A percentile compares a stretch with the other conserved stretches of the same genome.
phyloP scores from a whole-genome alignment of 2,329 filamentous ascomycete species.

The Nemania diffusa region DNA sequence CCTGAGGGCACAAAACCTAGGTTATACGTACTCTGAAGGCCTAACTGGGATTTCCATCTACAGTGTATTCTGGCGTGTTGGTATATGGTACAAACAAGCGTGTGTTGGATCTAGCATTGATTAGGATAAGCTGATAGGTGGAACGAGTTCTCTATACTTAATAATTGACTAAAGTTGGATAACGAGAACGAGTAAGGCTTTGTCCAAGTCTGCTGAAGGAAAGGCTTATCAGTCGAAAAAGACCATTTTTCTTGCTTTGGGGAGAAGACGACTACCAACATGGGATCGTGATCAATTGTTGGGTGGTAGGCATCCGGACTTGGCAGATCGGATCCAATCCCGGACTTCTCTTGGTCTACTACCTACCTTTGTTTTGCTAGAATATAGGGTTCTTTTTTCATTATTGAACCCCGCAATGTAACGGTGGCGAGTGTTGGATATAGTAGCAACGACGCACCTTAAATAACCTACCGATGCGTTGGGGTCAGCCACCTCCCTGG shows the following conservation, averaged over 20 bases:
- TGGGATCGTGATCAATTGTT: not conserved
- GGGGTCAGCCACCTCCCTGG: not conserved
- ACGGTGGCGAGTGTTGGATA: not conserved
- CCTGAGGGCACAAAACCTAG: conserved; percentile 50
- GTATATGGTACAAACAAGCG: not conserved
- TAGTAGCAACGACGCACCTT: not conserved
- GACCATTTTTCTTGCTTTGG: not conserved
- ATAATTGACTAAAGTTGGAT: not conserved
- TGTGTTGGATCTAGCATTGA: not conserved
- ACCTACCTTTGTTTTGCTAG: not conserved
- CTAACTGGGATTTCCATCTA: not conserved
- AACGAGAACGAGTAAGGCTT: not conserved
- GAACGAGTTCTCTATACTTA: not conserved
- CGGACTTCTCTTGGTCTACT: too few species aligned
- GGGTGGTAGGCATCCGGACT: too few species aligned
- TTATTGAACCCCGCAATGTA: conserved; percentile 27
- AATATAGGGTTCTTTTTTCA: conserved; percentile 1
- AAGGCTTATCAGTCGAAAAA: not conserved
- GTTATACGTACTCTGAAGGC: conserved; percentile 53
- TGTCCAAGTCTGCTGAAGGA: not conserved
- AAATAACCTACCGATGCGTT: conserved; percentile 6
- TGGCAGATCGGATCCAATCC: too few species aligned
- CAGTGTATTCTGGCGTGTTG: not conserved
- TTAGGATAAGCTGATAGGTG: not conserved
- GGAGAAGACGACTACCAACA: not conserved